A percentile compares a stretch with the other conserved stretches of the same genome.
Evolutionary conservation across 306 rosid species (phyloP).

Genomic region (Fragaria ananassa): DNA sequence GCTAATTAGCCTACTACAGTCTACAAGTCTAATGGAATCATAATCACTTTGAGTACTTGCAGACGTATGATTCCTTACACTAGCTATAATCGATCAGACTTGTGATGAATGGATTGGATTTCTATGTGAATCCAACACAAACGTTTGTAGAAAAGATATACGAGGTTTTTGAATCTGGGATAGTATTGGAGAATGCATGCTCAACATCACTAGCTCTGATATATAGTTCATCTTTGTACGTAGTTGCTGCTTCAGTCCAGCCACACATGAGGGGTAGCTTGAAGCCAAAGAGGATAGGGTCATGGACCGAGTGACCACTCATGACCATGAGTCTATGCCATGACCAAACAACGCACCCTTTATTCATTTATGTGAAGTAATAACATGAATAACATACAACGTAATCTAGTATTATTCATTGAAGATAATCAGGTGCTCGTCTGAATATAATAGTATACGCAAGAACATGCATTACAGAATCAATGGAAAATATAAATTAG

Average conservation of each 20-base stretch:
- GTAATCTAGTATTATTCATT: not conserved
- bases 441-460: not conserved
- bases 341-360: slow-evolving; percentile 1
- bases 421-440: slow-evolving; percentile 4
- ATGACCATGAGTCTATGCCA: slow-evolving; percentile 1
- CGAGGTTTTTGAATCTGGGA: too few relatives aligned
- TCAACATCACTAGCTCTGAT: too few relatives aligned
- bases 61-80: not conserved
- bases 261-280: not conserved
- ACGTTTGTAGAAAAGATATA: too few relatives aligned
- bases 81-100: not conserved
- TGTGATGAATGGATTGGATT: not conserved
- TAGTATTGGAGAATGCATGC: too few relatives aligned
- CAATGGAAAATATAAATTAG: not conserved
- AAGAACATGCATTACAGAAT: slow-evolving; percentile 6
- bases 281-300: not conserved
- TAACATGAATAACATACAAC: not conserved
- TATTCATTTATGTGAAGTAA: slow-evolving; percentile 1
- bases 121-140: not conserved
- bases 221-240: not conserved
- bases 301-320: not conserved
- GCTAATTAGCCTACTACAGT: not conserved
- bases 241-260: not conserved
- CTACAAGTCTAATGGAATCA: not conserved
- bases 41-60: not conserved